Percentiles rank a stretch among this genome's conserved stretches.
Evolutionary conservation across 2,329 filamentous ascomycete genomes (phyloP).

Genomic region (Stagonosporopsis vannaccii): DNA sequence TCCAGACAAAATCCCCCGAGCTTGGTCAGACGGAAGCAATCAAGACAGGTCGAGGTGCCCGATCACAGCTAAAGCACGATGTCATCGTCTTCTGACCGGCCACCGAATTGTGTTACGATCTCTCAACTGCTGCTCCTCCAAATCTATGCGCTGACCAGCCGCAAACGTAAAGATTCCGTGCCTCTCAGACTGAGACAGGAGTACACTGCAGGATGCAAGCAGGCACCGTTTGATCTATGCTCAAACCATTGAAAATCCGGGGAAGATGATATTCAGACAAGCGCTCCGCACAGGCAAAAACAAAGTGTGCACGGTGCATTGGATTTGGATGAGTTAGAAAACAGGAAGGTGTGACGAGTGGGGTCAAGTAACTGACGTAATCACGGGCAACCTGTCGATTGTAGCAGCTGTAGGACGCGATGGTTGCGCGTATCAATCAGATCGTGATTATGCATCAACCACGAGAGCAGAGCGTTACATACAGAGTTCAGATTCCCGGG

Average conservation of each 20-base stretch:
- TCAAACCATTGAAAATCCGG: background rate
- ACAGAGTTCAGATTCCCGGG: background rate
- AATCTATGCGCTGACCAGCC: background rate
- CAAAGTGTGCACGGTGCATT: background rate
- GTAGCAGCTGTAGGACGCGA: background rate
- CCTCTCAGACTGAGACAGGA: background rate
- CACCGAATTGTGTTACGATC: background rate
- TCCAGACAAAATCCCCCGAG: background rate
- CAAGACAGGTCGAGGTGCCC: background rate
- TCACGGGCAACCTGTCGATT: background rate
- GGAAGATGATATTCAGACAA: background rate
- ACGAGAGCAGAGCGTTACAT: background rate
- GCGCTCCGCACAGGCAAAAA: background rate
- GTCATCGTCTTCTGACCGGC: background rate
- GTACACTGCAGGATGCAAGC: background rate
- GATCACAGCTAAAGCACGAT: background rate
- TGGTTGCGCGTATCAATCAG: background rate
- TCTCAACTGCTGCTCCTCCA: background rate
- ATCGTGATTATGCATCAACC: background rate
- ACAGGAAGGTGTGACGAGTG: constrained; percentile 9
- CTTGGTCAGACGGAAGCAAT: background rate
- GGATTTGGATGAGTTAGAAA: background rate
- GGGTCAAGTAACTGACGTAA: background rate
- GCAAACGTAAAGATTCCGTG: background rate
- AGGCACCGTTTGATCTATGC: background rate